Evolutionary conservation across 768 basidiomycete genomes (phyloP).

Genomic region (Kwoniella sp.): DNA sequence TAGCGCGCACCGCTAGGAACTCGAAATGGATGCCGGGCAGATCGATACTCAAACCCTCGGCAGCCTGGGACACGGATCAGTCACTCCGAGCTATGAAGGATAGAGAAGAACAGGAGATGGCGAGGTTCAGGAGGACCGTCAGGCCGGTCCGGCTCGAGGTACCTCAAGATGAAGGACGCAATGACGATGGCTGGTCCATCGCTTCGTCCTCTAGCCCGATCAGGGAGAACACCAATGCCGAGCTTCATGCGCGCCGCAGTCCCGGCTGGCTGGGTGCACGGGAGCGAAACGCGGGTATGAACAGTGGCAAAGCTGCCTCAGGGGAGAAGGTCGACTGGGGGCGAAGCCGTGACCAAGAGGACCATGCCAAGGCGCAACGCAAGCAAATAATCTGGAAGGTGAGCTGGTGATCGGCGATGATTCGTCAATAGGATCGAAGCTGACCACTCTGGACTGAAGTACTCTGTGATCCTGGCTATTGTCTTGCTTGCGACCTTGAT

Average conservation of each 20-base stretch:
- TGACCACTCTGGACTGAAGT: slow-evolving; percentile 5
- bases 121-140: slow-evolving; percentile 19
- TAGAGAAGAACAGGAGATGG: slow-evolving; percentile 34
- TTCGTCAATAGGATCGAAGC: background rate
- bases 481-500: slow-evolving; percentile 24
- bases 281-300: slow-evolving; percentile 16
- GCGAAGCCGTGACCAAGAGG: slow-evolving; percentile 15
- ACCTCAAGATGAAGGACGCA: slow-evolving; percentile 6
- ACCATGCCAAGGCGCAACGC: slow-evolving; percentile 23
- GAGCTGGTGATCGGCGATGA: slow-evolving; percentile 5
- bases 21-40: slow-evolving; percentile 16
- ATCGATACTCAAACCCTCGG: slow-evolving; percentile 19
- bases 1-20: slow-evolving; percentile 4
- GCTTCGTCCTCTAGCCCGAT: slow-evolving; percentile 7
- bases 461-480: slow-evolving; percentile 23
- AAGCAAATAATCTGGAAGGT: slow-evolving; percentile 30
- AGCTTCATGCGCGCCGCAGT: slow-evolving; percentile 4
- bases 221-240: slow-evolving; percentile 1
- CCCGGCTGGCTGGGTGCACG: slow-evolving; percentile 21
- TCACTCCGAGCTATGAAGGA: slow-evolving; percentile 22
- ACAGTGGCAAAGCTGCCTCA: slow-evolving; percentile 2
- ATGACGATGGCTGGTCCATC: slow-evolving; percentile 6
- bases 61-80: slow-evolving; percentile 10
- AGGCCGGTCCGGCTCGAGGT: slow-evolving; percentile 10
- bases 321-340: slow-evolving; percentile 6